Conservation (phyloP, 73 alveolate species). For the Paramecium sexaurelia region DNA sequence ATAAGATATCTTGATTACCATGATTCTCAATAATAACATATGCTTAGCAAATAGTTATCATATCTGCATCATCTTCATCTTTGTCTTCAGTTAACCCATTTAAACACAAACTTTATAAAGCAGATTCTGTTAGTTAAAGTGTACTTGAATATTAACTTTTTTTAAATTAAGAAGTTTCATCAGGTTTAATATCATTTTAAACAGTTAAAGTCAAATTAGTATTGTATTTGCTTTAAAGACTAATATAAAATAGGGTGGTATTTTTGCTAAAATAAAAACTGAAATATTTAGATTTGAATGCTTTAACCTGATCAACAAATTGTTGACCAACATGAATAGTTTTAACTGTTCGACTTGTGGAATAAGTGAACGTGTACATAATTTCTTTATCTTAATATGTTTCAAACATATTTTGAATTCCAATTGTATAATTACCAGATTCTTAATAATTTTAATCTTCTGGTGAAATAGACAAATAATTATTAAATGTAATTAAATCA, state of each 20-base stretch:
- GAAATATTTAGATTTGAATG: background rate
- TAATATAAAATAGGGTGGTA: background rate
- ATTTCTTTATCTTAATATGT: background rate
- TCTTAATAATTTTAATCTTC: background rate
- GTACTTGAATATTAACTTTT: constrained; percentile 14
- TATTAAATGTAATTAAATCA: background rate
- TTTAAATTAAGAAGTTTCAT: background rate
- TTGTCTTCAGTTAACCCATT: background rate
- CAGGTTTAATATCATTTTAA: background rate
- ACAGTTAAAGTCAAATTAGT: background rate
- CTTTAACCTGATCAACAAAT: background rate
- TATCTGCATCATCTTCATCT: background rate
- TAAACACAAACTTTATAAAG: background rate
- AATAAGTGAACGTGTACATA: background rate
- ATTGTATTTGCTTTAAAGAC: background rate
- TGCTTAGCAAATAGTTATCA: background rate
- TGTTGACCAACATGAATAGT: background rate
- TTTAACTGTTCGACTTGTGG: constrained; percentile 28
- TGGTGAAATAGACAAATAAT: background rate
- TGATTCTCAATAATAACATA: background rate
- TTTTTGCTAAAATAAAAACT: background rate
- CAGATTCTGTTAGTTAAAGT: background rate
- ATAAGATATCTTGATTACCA: background rate
- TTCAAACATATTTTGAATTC: background rate
- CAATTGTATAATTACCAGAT: background rate